These are phyloP conservation scores for Carex parvula DNA, from an alignment of 176 grass and related monocot genomes.

Conservation along the genomic window DNA sequence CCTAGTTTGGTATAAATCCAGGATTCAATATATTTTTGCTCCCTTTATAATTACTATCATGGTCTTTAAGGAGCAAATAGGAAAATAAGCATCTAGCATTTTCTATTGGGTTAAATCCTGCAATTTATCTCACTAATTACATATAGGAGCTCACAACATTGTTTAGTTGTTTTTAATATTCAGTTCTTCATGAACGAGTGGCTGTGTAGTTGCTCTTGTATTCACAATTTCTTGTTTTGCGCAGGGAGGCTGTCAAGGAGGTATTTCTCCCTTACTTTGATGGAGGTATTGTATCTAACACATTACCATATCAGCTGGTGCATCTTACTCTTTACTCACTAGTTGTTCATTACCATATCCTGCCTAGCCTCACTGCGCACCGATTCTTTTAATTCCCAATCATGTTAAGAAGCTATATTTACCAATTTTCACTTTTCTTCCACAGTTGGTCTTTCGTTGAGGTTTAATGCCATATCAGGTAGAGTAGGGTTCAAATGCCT, in stretches of 20 bases:
- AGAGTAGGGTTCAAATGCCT: too few relatives aligned
- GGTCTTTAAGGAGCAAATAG: constrained; percentile 1
- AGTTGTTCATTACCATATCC: not conserved
- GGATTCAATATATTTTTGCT: not conserved
- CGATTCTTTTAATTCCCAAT: not conserved
- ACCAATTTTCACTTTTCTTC: not conserved
- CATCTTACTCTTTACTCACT: not conserved
- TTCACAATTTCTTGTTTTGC: constrained; percentile 17
- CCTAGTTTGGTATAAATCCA: not conserved
- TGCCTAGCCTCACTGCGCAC: not conserved
- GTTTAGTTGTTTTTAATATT: not conserved
- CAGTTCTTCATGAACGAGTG: not conserved
- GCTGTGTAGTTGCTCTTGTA: not conserved
- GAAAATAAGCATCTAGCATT: not conserved
- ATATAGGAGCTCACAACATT: not conserved
- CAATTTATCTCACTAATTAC: not conserved
- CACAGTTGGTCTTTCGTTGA: not conserved
- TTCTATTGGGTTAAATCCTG: not conserved
- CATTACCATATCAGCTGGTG: not conserved
- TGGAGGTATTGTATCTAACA: constrained; percentile 39
- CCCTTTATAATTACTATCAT: not conserved
- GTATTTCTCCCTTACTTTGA: constrained; percentile 78
- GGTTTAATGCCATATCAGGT: not conserved
- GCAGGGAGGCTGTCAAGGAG: constrained; percentile 70
- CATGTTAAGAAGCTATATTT: not conserved